phyloP scores from a whole-genome alignment of 768 basidiomycete genomes.

The Tricholoma sp. region DNA sequence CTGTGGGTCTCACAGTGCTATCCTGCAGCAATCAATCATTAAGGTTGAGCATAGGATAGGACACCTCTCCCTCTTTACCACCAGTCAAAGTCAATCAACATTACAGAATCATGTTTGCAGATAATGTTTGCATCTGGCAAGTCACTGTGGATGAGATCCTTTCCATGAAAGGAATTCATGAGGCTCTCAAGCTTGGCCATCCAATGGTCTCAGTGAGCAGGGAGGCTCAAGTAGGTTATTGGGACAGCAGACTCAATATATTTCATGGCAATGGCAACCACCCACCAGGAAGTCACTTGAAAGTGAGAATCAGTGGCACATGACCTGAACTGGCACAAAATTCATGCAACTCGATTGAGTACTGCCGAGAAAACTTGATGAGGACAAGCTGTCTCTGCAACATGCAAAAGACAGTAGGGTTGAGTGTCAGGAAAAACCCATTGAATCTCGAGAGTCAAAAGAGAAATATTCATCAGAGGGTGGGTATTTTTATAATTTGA shows the following conservation, averaged over 20 bases:
- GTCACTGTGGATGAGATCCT: slow-evolving; percentile 17
- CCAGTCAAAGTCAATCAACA: neutral
- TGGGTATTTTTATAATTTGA: no score
- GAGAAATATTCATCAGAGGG: no score
- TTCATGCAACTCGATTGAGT: neutral
- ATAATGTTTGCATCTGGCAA: slow-evolving; percentile 3
- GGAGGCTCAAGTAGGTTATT: no score
- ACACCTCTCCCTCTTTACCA: neutral
- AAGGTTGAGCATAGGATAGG: no score
- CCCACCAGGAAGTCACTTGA: neutral
- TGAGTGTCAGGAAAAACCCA: neutral
- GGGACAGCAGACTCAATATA: neutral
- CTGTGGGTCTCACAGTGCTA: no score
- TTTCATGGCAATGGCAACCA: no score
- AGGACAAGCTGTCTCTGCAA: neutral
- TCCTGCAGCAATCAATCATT: no score
- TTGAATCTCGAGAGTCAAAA: neutral
- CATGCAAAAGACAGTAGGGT: neutral
- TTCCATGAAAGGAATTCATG: no score
- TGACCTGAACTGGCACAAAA: neutral
- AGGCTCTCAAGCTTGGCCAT: no score
- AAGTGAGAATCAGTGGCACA: neutral
- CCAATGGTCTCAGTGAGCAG: no score
- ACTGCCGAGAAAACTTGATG: neutral
- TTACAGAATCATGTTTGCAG: no score